Evolutionary conservation across 805 yeast species (phyloP), one percentile per base, ranked within the genome.

Genomic region (Cyberlindnera japonica): DNA sequence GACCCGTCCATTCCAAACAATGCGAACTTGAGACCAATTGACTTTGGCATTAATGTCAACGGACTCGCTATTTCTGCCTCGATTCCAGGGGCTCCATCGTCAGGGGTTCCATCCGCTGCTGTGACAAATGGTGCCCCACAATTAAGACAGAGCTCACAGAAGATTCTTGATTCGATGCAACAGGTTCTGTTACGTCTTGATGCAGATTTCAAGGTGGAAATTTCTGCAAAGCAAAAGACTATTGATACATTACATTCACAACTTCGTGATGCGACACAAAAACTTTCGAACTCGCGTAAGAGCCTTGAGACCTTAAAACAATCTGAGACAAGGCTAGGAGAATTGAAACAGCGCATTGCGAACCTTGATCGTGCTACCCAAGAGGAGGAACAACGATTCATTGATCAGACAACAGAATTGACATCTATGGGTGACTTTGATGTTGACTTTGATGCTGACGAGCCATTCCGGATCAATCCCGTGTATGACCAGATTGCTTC

Each of bases 21-120:
- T 37, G 83, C 91, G 4, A 96, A 96, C 1, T 72, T 91, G 24
- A 77, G 84, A 45, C 95, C 98, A 4, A 64, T 72, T 12, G 98
- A 93, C 63, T 91, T 85, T 63, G 95, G 95, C 33, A 78, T 83
- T 39, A 76, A 72, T 33, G 64, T 75, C 33, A 59, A 51, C 35
- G 56, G 56, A 4, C n/a, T 49, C 15, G 45, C 41, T 1, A 26
- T 41, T 17, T 29, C 36, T 4, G 12, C 41, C 14, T 14, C 34
- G 11, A 25, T 27, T 9, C 13, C 30, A 8, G n/a, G 6, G 14
- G 14, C 14, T 6, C 14, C 30, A 8, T 15, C 8, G 7, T 9
- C 30, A 21, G n/a, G n/a, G n/a, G n/a, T n/a, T n/a, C 7, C 21
- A 21, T n/a, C 35, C 6, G 8, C 35, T 14, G 17, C 28, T 8